Conservation (phyloP, 345 rosid species). For the Diplotaxis tenuifolia region DNA sequence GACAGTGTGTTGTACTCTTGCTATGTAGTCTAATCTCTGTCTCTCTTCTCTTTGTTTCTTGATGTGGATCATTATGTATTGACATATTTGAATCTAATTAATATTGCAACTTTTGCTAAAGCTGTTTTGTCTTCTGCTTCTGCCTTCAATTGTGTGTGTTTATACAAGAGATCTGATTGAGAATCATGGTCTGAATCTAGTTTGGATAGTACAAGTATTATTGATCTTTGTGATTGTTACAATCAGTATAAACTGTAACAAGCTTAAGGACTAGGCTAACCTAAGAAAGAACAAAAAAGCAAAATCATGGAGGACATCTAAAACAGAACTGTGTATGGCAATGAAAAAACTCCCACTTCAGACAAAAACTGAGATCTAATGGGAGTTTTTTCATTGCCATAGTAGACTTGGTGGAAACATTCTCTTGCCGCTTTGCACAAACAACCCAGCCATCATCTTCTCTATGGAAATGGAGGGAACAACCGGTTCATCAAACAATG, state of each 20-base stretch:
- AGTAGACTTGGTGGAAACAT: background rate
- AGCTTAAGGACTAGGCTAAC: conserved; percentile 9
- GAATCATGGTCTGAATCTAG: background rate
- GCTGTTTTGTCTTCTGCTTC: background rate
- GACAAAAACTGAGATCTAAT: conserved; percentile 39
- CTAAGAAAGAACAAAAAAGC: conserved; percentile 23
- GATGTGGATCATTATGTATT: conserved; percentile 17
- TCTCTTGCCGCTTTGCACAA: conserved; percentile 7
- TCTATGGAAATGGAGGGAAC: conserved; percentile 29
- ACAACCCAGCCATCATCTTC: conserved; percentile 59
- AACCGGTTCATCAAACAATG: conserved; percentile 47
- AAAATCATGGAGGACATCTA: conserved; percentile 25
- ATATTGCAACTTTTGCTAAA: background rate
- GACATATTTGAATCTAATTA: conserved; percentile 33
- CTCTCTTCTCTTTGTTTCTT: conserved; percentile 9
- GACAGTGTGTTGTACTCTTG: conserved; percentile 23
- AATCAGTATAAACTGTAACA: conserved; percentile 28
- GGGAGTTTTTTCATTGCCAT: conserved; percentile 3
- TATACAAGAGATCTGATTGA: background rate
- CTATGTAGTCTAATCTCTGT: conserved; percentile 29
- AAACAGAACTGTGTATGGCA: conserved; percentile 63
- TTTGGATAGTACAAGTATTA: conserved; percentile 4
- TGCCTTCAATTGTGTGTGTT: background rate
- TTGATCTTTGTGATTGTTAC: conserved; percentile 16
- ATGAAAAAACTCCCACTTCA: conserved; percentile 46